A percentile compares a stretch with the other conserved stretches of the same genome.
These are phyloP conservation scores for Aspergillus bridgeri DNA, from an alignment of 495 filamentous ascomycete genomes.

Conservation along the genomic window DNA sequence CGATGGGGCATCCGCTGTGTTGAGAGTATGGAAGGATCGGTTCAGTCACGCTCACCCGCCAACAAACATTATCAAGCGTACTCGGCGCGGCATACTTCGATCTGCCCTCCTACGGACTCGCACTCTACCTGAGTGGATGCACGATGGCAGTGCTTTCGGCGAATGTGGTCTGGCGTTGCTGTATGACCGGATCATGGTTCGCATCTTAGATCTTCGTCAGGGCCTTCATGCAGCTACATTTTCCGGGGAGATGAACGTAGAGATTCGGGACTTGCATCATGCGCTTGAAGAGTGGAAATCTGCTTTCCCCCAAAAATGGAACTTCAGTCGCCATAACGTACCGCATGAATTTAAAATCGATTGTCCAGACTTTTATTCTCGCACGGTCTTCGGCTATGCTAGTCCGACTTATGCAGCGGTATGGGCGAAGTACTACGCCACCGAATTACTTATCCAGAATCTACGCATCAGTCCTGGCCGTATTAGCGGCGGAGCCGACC, in stretches of 20 bases:
- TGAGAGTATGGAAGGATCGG: background rate
- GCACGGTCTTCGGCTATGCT: background rate
- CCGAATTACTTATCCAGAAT: background rate
- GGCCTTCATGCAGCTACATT: background rate
- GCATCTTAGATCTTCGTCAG: background rate
- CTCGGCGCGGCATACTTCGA: background rate
- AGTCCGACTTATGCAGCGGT: background rate
- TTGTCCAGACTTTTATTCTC: background rate
- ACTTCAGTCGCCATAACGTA: background rate
- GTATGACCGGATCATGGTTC: background rate
- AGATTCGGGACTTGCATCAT: background rate
- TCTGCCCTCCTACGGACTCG: background rate
- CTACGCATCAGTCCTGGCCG: background rate
- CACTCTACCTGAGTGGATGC: background rate
- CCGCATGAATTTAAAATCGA: background rate
- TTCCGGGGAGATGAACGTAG: background rate
- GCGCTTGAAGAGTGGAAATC: background rate
- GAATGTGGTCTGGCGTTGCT: background rate
- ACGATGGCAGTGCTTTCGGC: background rate
- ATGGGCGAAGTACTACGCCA: background rate
- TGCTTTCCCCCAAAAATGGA: background rate
- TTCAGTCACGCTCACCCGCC: background rate
- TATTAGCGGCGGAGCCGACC: background rate
- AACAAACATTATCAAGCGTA: background rate
- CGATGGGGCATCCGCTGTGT: background rate